phyloP scores from a whole-genome alignment of 2,329 filamentous ascomycete genomes.

The Calonectria leucothoes region DNA sequence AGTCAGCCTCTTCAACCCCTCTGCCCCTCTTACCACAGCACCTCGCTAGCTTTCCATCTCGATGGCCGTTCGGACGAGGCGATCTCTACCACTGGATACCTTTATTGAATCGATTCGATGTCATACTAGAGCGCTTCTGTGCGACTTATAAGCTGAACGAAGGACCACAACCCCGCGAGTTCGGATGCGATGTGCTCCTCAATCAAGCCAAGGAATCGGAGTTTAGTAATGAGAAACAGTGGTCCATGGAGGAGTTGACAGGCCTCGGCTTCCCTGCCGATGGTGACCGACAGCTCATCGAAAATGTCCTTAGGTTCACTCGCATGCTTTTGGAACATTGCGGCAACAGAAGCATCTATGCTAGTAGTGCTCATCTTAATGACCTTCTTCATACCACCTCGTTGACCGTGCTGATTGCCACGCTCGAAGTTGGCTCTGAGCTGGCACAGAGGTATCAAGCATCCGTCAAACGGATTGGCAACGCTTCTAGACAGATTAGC shows the following conservation, averaged over 20 bases:
- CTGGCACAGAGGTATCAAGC: slow-evolving; percentile 94
- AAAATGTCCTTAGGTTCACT: slow-evolving; percentile 86
- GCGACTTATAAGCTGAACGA: slow-evolving; percentile 82
- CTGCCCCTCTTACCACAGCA: slow-evolving; percentile 82
- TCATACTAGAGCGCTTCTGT: slow-evolving; percentile 84
- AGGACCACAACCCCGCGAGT: slow-evolving; percentile 84
- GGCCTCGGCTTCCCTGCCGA: slow-evolving; percentile 75
- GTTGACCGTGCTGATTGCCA: slow-evolving; percentile 79
- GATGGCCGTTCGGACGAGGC: slow-evolving; percentile 95
- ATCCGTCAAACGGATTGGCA: slow-evolving; percentile 81
- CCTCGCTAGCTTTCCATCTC: slow-evolving; percentile 83
- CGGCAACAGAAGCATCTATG: slow-evolving; percentile 95
- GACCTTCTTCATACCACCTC: slow-evolving; percentile 90
- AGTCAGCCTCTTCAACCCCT: slow-evolving; percentile 74
- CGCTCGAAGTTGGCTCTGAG: slow-evolving; percentile 84
- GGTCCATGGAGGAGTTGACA: slow-evolving; percentile 59
- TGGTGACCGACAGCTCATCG: slow-evolving; percentile 83
- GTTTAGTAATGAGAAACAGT: slow-evolving; percentile 60
- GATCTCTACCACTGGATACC: slow-evolving; percentile 99
- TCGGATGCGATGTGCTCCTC: slow-evolving; percentile 74
- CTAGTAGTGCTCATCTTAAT: slow-evolving; percentile 90
- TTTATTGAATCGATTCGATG: slow-evolving; percentile 92
- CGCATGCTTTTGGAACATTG: slow-evolving; percentile 91
- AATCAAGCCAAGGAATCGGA: slow-evolving; percentile 66
- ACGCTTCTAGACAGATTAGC: slow-evolving; percentile 74